Base-by-base conservation (phyloP, 1,284 basidiomycete genomes). In the Malassezia obtusa region DNA sequence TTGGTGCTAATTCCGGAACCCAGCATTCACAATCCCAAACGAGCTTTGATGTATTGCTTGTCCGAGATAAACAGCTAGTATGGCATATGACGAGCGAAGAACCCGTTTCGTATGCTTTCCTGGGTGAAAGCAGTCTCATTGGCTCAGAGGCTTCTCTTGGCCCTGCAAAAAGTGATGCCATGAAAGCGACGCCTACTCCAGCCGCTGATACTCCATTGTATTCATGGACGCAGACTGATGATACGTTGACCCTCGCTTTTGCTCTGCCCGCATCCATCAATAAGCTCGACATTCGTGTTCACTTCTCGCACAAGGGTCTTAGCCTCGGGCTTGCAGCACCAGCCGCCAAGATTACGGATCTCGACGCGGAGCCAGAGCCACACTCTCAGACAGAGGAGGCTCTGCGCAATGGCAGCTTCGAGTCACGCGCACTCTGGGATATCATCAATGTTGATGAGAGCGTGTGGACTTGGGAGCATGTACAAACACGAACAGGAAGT, bases 181-280 rank as follows among this genome's bases (percentile, higher is more conserved):
- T 5, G 3, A 12, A n/a, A 12, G 12, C 8, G 4, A 9, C 31
- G 1, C 8, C n/a, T 4, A 24, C 33, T 8, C 11, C n/a, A 0
- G 19, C 21, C 19, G 17, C 17, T 8, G 15, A 43, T 11, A 14
- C n/a, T 2, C 60, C 63, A 2, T 62, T 59, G 0, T 94, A 89
- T 74, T 86, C 86, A 0, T 96, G 91, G 91, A 87, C 83, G 0
- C 91, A 96, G 71, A 84, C 85, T 3, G 72, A 81, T 2, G 86
- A 89, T 67, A 82, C 84, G 0, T 77, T 95, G 35, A 89, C 87
- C 0, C 74, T 95, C 53, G 84, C 83, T 0, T 84, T 95, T 64
- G 82, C 86, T 1, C 78, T 95, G 2, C 87, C 87, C 0, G 79
- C 83, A 0, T 78, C 77, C 32, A 35, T 70, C 25, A 48, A 31